Evolutionary conservation across 2,329 filamentous ascomycete genomes (phyloP).

Genomic region (Pseudogymnoascus destructans): DNA sequence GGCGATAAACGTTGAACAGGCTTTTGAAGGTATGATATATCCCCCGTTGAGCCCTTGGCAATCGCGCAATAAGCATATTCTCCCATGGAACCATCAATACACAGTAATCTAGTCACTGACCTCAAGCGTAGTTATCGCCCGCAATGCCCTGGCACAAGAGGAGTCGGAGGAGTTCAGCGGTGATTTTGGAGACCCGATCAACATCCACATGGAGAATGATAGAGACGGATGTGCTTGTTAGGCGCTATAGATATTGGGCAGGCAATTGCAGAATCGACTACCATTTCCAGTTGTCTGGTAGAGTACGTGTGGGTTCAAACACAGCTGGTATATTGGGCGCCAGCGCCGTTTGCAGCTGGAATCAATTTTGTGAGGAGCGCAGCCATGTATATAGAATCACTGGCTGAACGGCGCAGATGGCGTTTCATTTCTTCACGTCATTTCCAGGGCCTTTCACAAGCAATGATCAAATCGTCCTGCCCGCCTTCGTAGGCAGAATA

Average conservation of each 20-base stretch:
- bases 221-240: constrained; percentile 89
- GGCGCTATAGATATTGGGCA: constrained; percentile 19
- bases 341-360: constrained; percentile 10
- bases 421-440: background rate
- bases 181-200: constrained; percentile 95
- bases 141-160: constrained; percentile 90
- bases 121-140: constrained; percentile 62
- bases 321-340: constrained; percentile 11
- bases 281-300: background rate
- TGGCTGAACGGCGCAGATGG: constrained; percentile 6
- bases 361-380: background rate
- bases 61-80: constrained; percentile 13
- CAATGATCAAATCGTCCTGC: background rate
- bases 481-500: background rate
- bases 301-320: background rate
- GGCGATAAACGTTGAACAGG: constrained; percentile 92
- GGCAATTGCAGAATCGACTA: constrained; percentile 1
- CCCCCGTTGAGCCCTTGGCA: background rate
- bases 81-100: background rate
- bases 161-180: constrained; percentile 96
- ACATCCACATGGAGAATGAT: constrained; percentile 91
- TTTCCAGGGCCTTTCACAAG: background rate
- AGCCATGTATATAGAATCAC: constrained; percentile 8
- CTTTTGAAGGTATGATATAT: constrained; percentile 44
- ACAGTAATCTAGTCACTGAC: background rate